Evolutionary conservation across 2,329 filamentous ascomycete species (phyloP).

Genomic region (Aspergillus fumigatus): DNA sequence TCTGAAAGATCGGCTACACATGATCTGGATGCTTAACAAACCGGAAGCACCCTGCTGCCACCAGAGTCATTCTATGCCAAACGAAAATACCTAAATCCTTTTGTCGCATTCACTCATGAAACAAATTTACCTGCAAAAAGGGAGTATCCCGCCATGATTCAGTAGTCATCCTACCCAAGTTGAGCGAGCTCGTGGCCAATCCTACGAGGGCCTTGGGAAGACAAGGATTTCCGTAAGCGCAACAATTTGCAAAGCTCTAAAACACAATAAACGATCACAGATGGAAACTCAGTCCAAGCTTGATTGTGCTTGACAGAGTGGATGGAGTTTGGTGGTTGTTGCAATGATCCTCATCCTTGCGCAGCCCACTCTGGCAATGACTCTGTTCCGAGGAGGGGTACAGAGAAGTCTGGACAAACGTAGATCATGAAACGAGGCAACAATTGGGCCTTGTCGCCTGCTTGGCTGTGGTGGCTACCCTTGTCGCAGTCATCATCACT

Average conservation of each 20-base stretch:
- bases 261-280: neutral
- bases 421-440: conserved; percentile 24
- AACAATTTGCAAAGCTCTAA: neutral
- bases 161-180: neutral
- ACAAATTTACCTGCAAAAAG: neutral
- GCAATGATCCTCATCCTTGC: conserved; percentile 14
- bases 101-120: neutral
- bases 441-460: conserved; percentile 20
- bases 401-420: conserved; percentile 21
- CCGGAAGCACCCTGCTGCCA: neutral
- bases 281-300: neutral
- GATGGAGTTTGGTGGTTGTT: neutral
- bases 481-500: neutral
- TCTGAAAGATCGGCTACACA: neutral
- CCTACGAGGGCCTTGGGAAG: neutral
- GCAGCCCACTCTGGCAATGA: conserved; percentile 9
- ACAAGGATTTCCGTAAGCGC: neutral
- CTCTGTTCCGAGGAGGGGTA: conserved; percentile 19
- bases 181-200: neutral
- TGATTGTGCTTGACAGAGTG: conserved; percentile 8
- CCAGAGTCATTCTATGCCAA: neutral
- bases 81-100: neutral
- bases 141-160: neutral
- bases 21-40: neutral
- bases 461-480: conserved; percentile 3